Base-by-base conservation (phyloP, 2,329 filamentous ascomycete genomes). In the Mollisiaceae sp. region DNA sequence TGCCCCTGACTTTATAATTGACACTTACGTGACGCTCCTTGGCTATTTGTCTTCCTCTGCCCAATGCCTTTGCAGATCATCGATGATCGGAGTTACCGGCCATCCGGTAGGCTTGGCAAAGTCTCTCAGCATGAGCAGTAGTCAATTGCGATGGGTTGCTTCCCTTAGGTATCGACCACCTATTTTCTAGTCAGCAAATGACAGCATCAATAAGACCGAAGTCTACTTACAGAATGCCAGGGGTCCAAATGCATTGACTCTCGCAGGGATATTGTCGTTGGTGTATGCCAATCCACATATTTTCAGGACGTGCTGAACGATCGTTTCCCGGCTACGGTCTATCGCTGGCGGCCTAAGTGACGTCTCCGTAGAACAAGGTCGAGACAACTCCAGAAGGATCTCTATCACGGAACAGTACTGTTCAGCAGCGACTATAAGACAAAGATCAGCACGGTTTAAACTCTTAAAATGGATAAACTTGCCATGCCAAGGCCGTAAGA, bases 201-300 rank as follows among this genome's bases (percentile, higher is more conserved):
- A 50, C 45, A 5, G 9, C 50, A 27, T 27, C 1, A 9, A 12
- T 8, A 27, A 18, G 24, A 35, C 18, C 24, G 27, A 20, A 12
- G 1, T 1, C 6, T 14, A 74, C 78, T 72, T 69, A 82, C 82
- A 82, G 60, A 79, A 83, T 1, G 78, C 75, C 35, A 83, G 81
- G 15, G 82, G 81, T 0, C 82, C 82, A 68, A 83, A 83, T 2
- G 80, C 75, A 65, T 84, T 83, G 4, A 84, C 79, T 5, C 82
- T 72, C 1, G 82, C 80, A 0, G 81, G 70, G 0, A 79, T 73
- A 5, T 75, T 78, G 6, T 78, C 78, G n/a, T 79, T 74, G 0
- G 81, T 81, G 56, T 83, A 81, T 0, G 81, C 79, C 14, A 82
- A 75, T 1, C 80, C 80, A 61, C 80, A 82, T 1, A 83, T 75